A percentile compares a stretch with the other conserved stretches of the same genome.
Evolutionary conservation across 495 filamentous ascomycete species (phyloP).

Genomic region (Neurospora pannonica): DNA sequence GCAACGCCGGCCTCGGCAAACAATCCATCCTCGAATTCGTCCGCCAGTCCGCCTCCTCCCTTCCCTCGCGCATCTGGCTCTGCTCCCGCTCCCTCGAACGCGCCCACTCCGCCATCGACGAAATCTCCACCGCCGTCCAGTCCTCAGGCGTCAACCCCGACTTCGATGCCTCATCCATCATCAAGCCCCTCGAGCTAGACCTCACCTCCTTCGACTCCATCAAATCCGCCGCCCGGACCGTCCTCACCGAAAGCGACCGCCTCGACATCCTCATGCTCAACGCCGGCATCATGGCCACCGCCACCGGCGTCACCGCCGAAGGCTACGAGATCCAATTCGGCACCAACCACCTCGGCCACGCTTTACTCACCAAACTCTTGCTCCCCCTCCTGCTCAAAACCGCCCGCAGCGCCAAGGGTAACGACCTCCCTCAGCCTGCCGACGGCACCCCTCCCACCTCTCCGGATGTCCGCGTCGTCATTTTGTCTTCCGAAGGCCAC

Average conservation of each 20-base stretch:
- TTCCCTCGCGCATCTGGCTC: conserved; percentile 45
- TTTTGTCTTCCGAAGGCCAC: conserved; percentile 28
- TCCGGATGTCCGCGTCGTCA: conserved; percentile 35
- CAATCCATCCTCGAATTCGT: conserved; percentile 54
- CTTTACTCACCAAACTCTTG: conserved; percentile 53
- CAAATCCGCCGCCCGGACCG: conserved; percentile 12
- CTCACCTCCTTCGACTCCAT: conserved; percentile 21
- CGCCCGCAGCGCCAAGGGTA: conserved; percentile 24
- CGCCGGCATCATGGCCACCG: conserved; percentile 56
- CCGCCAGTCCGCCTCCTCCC: conserved; percentile 30
- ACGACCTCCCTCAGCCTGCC: conserved; percentile 23
- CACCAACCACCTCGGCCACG: conserved; percentile 64
- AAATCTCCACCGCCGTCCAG: conserved; percentile 4
- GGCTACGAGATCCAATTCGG: conserved; percentile 65
- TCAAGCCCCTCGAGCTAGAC: conserved; percentile 31
- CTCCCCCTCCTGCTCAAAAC: conserved; percentile 49
- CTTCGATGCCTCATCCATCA: conserved; percentile 1
- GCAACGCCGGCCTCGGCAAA: conserved; percentile 58
- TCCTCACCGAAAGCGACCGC: conserved; percentile 15
- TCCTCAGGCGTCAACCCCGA: background rate
- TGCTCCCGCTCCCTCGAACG: conserved; percentile 44
- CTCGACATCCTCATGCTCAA: conserved; percentile 44
- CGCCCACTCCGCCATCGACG: conserved; percentile 8
- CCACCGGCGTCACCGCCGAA: conserved; percentile 44
- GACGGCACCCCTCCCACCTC: conserved; percentile 7